phyloP scores from a whole-genome alignment of 371 early-diverging fungal species.

The Mucor saturninus region DNA sequence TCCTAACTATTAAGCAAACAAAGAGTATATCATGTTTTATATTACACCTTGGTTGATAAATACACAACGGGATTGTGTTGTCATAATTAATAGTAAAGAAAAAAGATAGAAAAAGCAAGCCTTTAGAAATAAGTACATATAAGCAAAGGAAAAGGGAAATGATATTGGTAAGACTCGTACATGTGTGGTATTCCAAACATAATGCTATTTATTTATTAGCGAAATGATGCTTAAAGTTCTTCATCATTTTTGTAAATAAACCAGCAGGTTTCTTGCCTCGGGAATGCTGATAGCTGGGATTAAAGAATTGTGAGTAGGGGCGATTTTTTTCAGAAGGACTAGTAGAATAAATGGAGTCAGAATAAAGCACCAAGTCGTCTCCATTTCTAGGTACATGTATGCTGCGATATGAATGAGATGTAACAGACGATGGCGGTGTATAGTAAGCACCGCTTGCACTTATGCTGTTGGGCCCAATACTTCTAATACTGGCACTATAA shows the following conservation, averaged over 20 bases:
- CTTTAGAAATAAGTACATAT: too few species aligned
- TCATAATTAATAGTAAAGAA: too few species aligned
- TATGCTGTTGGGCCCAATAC: neutral
- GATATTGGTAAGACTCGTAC: too few species aligned
- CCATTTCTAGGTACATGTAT: slow-evolving; percentile 6
- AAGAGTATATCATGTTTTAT: too few species aligned
- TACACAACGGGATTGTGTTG: too few species aligned
- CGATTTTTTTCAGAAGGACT: neutral
- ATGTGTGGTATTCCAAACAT: too few species aligned
- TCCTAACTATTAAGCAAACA: too few species aligned
- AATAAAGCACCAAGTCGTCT: slow-evolving; percentile 4
- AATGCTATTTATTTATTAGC: neutral
- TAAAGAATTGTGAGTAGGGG: slow-evolving; percentile 12
- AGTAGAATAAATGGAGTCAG: neutral
- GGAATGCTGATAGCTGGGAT: slow-evolving; percentile 1
- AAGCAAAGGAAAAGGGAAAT: too few species aligned
- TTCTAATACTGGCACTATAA: too few species aligned
- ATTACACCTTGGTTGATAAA: too few species aligned
- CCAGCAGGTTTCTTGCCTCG: neutral
- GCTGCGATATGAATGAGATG: slow-evolving; percentile 2
- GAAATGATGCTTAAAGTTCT: slow-evolving; percentile 19
- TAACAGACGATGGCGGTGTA: neutral
- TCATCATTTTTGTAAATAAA: slow-evolving; percentile 7
- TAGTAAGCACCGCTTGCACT: neutral
- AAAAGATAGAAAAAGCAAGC: too few species aligned